phyloP scores from a whole-genome alignment of 2,329 filamentous ascomycete genomes.

The Lachnellula arida region DNA sequence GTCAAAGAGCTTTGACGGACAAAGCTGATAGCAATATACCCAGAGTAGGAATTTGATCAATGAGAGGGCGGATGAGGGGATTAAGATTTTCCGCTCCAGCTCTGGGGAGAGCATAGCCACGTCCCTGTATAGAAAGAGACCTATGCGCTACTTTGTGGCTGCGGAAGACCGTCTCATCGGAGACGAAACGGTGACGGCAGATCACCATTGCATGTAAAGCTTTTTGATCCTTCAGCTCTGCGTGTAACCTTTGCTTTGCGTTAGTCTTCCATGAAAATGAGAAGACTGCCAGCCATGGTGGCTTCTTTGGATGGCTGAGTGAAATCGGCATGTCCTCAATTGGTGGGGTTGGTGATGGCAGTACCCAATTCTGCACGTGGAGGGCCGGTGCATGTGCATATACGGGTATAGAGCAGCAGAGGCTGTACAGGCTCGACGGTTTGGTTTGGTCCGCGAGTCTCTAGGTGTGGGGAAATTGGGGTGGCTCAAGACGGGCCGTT shows the following conservation, averaged over 20 bases:
- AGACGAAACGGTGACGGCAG: slow-evolving; percentile 17
- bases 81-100: background rate
- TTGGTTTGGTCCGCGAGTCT: background rate
- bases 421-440: background rate
- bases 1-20: slow-evolving; percentile 4
- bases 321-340: slow-evolving; percentile 20
- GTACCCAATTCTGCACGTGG: background rate
- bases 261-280: background rate
- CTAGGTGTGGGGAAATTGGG: slow-evolving; percentile 7
- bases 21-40: slow-evolving; percentile 14
- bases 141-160: slow-evolving; percentile 12
- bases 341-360: slow-evolving; percentile 1
- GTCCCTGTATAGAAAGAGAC: slow-evolving; percentile 12
- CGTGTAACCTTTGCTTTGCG: background rate
- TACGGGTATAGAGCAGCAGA: background rate
- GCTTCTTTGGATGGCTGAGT: slow-evolving; percentile 18
- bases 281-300: slow-evolving; percentile 3
- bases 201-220: slow-evolving; percentile 14
- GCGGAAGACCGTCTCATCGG: slow-evolving; percentile 6
- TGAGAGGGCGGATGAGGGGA: background rate
- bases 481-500: slow-evolving; percentile 5
- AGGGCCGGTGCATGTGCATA: background rate
- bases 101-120: slow-evolving; percentile 18
- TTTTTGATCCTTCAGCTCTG: slow-evolving; percentile 18
- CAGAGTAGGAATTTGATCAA: background rate